These are phyloP conservation scores for Pichia sp. DNA, from an alignment of 1,139 yeast genomes.

Conservation along the genomic window DNA sequence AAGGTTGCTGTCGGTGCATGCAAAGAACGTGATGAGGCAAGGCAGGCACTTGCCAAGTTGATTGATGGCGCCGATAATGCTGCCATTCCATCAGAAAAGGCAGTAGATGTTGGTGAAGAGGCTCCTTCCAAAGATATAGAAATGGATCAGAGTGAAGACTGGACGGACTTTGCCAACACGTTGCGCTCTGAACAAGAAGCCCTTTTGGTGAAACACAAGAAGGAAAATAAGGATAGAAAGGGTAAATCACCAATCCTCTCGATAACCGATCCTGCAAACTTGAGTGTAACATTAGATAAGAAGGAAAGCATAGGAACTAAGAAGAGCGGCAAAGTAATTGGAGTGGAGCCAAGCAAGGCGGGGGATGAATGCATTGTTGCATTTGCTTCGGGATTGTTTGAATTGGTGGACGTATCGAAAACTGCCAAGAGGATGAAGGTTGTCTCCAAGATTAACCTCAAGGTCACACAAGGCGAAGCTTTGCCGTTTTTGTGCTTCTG, in stretches of 20 bases:
- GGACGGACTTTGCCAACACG: not conserved
- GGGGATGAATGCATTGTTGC: slow-evolving; percentile 4
- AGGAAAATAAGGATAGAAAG: slow-evolving; percentile 15
- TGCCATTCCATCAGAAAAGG: not conserved
- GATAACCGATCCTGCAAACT: not conserved
- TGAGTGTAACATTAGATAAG: not conserved
- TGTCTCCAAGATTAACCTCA: slow-evolving; percentile 4
- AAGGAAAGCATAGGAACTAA: not conserved
- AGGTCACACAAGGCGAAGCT: not conserved
- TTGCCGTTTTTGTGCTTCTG: slow-evolving; percentile 9
- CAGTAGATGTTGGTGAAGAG: not conserved
- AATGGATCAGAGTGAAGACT: not conserved
- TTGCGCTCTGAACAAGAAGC: slow-evolving; percentile 11
- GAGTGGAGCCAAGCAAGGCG: not conserved
- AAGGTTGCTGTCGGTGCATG: slow-evolving; percentile 75
- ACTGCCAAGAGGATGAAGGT: not conserved
- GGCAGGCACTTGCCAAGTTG: slow-evolving; percentile 50
- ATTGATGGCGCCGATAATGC: not conserved
- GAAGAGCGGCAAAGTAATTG: not conserved
- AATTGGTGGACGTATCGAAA: slow-evolving; percentile 2
- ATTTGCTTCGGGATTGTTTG: slow-evolving; percentile 9
- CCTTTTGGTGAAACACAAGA: slow-evolving; percentile 13
- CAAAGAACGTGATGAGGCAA: slow-evolving; percentile 71
- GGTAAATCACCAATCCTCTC: slow-evolving; percentile 7
- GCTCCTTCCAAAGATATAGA: not conserved